A percentile compares a stretch with the other conserved stretches of the same genome.
These are phyloP conservation scores for Limnomonas spitsbergensis DNA, from an alignment of 139 green algal genomes.

Conservation along the genomic window DNA sequence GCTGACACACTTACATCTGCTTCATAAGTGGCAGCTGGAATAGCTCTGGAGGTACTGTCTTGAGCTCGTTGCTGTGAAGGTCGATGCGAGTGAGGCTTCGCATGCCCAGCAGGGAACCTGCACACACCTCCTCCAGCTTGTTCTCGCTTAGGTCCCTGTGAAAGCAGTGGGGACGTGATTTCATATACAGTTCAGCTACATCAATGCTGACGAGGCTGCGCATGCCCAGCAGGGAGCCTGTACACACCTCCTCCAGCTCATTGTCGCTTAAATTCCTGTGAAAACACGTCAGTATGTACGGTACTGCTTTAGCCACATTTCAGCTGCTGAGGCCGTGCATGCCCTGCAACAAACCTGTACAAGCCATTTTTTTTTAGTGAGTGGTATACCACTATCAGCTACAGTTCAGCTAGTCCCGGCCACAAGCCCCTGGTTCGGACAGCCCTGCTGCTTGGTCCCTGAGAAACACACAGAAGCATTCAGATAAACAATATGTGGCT, in stretches of 20 bases:
- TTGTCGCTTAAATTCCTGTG: constrained; percentile 4
- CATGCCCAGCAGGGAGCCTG: not conserved
- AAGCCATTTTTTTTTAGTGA: too few relatives aligned
- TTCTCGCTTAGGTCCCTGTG: constrained; percentile 11
- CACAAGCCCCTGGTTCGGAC: too few relatives aligned
- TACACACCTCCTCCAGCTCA: not conserved
- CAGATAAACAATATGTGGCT: too few relatives aligned
- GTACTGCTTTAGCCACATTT: too few relatives aligned
- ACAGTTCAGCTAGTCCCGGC: too few relatives aligned
- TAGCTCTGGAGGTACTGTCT: not conserved
- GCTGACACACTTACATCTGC: not conserved
- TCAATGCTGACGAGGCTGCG: not conserved
- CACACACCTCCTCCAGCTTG: not conserved
- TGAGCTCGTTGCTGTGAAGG: not conserved
- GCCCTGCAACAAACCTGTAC: too few relatives aligned
- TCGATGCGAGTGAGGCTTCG: not conserved
- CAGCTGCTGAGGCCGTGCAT: not conserved
- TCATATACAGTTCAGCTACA: too few relatives aligned
- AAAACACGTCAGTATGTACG: not conserved
- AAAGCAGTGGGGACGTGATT: not conserved
- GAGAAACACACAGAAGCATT: too few relatives aligned
- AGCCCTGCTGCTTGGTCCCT: too few relatives aligned
- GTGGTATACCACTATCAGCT: too few relatives aligned
- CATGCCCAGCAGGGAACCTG: not conserved
- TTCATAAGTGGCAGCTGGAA: constrained; percentile 3